These are phyloP conservation scores for Fusarium sp. DNA, from an alignment of 2,329 filamentous ascomycete genomes.

Conservation along the genomic window DNA sequence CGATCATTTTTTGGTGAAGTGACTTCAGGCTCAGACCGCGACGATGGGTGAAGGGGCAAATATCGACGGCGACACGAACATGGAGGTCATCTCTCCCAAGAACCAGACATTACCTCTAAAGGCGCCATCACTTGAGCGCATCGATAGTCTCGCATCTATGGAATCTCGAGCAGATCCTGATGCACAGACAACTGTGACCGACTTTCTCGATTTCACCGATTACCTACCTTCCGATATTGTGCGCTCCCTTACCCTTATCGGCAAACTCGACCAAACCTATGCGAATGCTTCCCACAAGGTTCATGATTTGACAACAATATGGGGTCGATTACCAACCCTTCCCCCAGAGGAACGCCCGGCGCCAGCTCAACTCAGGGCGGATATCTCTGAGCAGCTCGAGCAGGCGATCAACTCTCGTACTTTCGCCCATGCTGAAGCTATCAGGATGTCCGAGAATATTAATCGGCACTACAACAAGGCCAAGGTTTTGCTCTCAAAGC, in stretches of 20 bases:
- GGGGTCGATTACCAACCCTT: conserved; percentile 67
- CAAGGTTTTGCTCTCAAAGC: conserved; percentile 69
- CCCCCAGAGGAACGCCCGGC: conserved; percentile 61
- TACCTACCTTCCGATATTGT: conserved; percentile 76
- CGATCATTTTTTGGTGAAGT: not conserved
- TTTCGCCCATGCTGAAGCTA: conserved; percentile 71
- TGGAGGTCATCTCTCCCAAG: conserved; percentile 48
- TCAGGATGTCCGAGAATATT: conserved; percentile 73
- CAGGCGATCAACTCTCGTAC: conserved; percentile 68
- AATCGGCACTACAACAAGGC: conserved; percentile 71
- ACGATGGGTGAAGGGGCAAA: conserved; percentile 47
- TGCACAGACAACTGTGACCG: conserved; percentile 76
- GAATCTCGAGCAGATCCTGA: conserved; percentile 72
- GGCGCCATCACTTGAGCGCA: conserved; percentile 47
- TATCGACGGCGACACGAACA: conserved; percentile 39
- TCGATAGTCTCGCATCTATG: conserved; percentile 55
- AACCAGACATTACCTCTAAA: conserved; percentile 44
- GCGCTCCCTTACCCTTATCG: conserved; percentile 74
- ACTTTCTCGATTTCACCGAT: conserved; percentile 78
- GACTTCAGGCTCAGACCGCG: conserved; percentile 1
- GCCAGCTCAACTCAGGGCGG: conserved; percentile 65
- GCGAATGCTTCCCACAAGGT: conserved; percentile 66
- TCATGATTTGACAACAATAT: conserved; percentile 67
- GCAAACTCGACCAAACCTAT: conserved; percentile 72
- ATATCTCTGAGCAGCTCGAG: conserved; percentile 70